Evolutionary conservation across 352 stramenopile species (phyloP), one percentile per base, ranked within the genome.

Genomic region (Phytophthora pinifolia): DNA sequence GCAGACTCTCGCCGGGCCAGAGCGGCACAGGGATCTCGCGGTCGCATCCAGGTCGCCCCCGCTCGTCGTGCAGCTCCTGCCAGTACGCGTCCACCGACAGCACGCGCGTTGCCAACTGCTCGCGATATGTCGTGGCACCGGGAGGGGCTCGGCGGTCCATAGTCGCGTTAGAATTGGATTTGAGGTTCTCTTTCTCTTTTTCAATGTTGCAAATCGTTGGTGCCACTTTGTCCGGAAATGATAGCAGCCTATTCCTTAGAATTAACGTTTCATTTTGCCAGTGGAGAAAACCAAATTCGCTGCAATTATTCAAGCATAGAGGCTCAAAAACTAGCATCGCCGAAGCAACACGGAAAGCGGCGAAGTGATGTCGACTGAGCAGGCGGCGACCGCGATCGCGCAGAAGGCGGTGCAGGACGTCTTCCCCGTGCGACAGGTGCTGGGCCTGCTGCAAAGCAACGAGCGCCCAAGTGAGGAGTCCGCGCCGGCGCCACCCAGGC

Each of bases 1-100:
- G 52, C 3, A 52, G n/a, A 37, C 25, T 64, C 44, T 79, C 70
- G 6, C 59, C 64, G 6, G 64, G 46, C 55, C 59, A 70, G 6
- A 73, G 57, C 10, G 67, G 63, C n/a, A 73, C 63, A 6, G 63
- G 60, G 14, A 74, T 68, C 31, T 65, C 48, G 4, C 27, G 9
- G 9, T 37, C 35, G 9, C 13, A 31, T 9, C 36, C 32, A 20
- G 38, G n/a, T 5, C 45, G 47, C 1, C 55, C 20, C 13, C 43
- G 42, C 6, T 44, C 34, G 15, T 54, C 60, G 2, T 48, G 43
- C 12, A 60, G 12, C 25, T 69, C 60, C 13, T 61, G 36, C 30
- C 48, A 54, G 22, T 61, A 69, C 13, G 42, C 54, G 29, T 69
- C 48, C 18, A 69, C 54, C 9, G 60, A 55, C 38, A 68, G 31